Evolutionary conservation across 768 basidiomycete species (phyloP), one percentile per base, ranked within the genome.

Genomic region (Gloeophyllum trabeum): DNA sequence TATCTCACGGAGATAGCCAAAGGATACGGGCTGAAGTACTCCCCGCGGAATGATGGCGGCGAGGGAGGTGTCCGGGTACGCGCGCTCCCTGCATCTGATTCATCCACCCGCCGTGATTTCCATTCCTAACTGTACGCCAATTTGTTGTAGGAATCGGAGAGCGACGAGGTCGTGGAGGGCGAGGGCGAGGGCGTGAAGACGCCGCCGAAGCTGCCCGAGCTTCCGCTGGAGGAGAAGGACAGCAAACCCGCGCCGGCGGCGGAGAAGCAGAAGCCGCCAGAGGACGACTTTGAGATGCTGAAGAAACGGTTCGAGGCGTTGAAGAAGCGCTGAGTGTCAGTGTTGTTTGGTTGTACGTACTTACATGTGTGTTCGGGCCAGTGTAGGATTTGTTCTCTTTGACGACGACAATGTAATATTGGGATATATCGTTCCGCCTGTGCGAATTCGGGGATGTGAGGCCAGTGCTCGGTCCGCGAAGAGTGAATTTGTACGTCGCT

Each of bases 1-100:
- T 98, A 97, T 61, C 67, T 97, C 13, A 62, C 63, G 39, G 92
- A 96, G 61, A 97, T 98, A 49, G 83, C 91, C 1, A 86, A 77
- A 56, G 90, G 80, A 6, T 97, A 96, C 53, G 73, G 76, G 10
- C 73, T 92, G 12, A 61, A 69, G 32, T 93, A 85, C 83, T 53
- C 66, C 3, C 58, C 77, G 22, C 43, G 54, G 4, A 51, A 51
- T 14, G 50, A 44, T 24, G 55, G 48, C 14, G 53, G 43, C 32
- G 49, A 52, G 39, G 64, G 53, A 41, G 60, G 55, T 38, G 51
- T 55, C 44, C 61, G 61, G 63, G 76, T 76, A n/a, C n/a, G n/a
- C n/a, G n/a, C n/a, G n/a, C n/a, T n/a, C n/a, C n/a, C n/a, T n/a
- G n/a, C n/a, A n/a, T n/a, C n/a, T n/a, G n/a, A n/a, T n/a, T n/a